Evolutionary conservation across 1,284 basidiomycete genomes (phyloP).

Genomic region (Sporisorium reilianum): DNA sequence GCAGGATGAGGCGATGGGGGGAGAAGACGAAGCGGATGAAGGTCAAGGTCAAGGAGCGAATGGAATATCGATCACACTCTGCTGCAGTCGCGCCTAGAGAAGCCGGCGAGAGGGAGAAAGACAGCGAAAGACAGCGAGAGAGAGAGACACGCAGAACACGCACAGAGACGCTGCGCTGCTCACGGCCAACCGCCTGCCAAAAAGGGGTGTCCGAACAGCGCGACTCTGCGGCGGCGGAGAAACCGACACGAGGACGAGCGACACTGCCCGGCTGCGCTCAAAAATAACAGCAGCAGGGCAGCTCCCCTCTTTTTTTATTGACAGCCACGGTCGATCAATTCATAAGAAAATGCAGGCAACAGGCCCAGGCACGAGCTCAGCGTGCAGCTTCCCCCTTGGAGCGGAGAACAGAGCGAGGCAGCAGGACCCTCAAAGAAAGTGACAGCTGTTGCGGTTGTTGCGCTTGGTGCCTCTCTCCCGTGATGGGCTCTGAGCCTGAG

Average conservation of each 20-base stretch:
- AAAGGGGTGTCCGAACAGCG: slow-evolving; percentile 1
- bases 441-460: background rate
- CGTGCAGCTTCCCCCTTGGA: no score
- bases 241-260: background rate
- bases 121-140: background rate
- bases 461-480: background rate
- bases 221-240: background rate
- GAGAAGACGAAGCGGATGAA: no score
- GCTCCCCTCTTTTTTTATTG: background rate
- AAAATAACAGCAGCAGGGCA: no score
- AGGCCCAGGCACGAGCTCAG: background rate
- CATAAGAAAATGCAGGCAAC: background rate
- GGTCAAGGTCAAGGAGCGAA: no score
- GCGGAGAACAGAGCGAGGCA: no score
- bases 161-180: background rate
- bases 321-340: background rate
- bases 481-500: no score
- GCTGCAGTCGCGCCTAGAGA: background rate
- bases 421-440: no score
- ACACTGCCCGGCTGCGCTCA: background rate
- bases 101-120: background rate
- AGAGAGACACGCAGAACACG: slow-evolving; percentile 1
- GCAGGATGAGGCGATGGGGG: background rate
- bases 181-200: background rate
- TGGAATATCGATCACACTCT: background rate